Evolutionary conservation across 73 alveolate genomes (phyloP), one percentile per base, ranked within the genome.

Genomic region (Breviolum minutum): DNA sequence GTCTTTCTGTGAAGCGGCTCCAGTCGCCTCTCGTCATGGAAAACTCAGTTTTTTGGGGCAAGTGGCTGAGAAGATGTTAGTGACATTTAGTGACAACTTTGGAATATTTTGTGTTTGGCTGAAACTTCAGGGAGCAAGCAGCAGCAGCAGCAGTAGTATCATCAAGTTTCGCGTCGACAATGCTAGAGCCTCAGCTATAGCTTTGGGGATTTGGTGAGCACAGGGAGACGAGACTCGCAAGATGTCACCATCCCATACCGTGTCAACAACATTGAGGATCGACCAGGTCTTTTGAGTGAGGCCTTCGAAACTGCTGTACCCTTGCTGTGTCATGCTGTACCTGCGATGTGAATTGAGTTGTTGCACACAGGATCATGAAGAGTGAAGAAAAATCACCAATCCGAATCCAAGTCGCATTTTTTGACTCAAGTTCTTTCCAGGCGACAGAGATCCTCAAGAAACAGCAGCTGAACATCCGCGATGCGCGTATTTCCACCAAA

Each of bases 271-370:
- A 40, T 40, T 80, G 95, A 63, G 82, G 97, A 90, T 74, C 97
- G 97, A 73, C 97, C 97, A 61, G 97, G 97, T 61, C 97, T 90
- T 74, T 76, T 90, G 71, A 90, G 97, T 74, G 97, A 90, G 97
- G 97, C 84, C n/a, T n/a, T n/a, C 77, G 81, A 40, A 19, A 17
- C 74, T 8, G 9, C 68, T 14, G 13, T 54, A 6, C 32, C 26
- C 26, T 16, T 16, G 26, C 30, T 62, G 81, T 71, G 81, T 16
- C 81, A 71, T 30, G 81, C 40, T 24, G 17, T 40, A 66, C 17
- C 48, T 74, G 84, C 40, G 54, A 26, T 7, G 54, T 20, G 22
- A 16, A 74, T 16, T 74, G 24, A 16, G 40, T 20, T 10, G 12
- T 24, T 69, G 79, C 27, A 69, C 79, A 2, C 7, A 16, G 54